These are phyloP conservation scores for Solanum ossicruentum DNA, from an alignment of 257 asterid species.

Conservation along the genomic window DNA sequence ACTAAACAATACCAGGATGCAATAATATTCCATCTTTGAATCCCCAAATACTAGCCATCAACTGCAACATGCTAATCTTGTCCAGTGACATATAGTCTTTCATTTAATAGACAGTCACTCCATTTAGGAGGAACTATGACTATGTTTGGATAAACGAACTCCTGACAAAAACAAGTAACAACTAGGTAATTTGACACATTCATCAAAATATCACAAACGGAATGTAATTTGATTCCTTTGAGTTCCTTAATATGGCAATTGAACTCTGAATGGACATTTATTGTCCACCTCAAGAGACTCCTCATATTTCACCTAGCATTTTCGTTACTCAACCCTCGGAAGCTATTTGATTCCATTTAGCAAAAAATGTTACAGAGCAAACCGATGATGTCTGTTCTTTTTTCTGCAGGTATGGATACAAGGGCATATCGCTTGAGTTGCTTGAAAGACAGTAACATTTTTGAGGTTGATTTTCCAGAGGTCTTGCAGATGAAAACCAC, in stretches of 20 bases:
- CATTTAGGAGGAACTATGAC: not conserved
- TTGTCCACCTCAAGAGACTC: not conserved
- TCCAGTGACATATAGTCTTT: not conserved
- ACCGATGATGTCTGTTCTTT: slow-evolving; percentile 4
- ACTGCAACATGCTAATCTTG: not conserved
- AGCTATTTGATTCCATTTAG: not conserved
- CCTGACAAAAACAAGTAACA: not conserved
- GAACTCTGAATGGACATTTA: not conserved
- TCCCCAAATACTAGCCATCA: not conserved
- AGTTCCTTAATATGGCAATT: not conserved
- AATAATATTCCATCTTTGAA: not conserved
- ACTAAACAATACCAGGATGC: not conserved
- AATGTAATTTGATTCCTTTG: not conserved
- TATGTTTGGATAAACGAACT: not conserved
- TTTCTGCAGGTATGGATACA: slow-evolving; percentile 86
- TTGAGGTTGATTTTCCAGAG: slow-evolving; percentile 85
- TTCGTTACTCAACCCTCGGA: not conserved
- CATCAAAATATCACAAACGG: not conserved
- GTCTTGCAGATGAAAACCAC: slow-evolving; percentile 63
- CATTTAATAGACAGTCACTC: not conserved
- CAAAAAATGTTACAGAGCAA: not conserved
- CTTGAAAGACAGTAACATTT: slow-evolving; percentile 66
- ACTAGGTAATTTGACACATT: not conserved
- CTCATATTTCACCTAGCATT: not conserved
- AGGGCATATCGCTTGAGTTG: slow-evolving; percentile 79